Conservation (phyloP, 106 monocot species). For the Amphibolis antarctica region DNA sequence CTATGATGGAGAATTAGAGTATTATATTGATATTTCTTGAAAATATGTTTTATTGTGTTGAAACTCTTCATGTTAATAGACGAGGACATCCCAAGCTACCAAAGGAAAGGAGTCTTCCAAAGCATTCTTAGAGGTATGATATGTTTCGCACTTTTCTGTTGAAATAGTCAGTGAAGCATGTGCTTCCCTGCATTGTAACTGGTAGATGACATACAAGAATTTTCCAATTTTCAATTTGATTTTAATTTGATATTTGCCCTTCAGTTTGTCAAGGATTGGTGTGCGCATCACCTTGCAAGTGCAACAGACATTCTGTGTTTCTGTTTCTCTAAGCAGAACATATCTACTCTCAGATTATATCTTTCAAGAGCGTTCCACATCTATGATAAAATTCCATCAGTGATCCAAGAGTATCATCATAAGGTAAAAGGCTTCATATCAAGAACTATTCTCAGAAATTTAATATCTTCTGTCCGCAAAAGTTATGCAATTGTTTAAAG, state of each 20-base stretch:
- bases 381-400: not conserved
- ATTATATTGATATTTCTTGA: not conserved
- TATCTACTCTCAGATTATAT: slow-evolving; percentile 1
- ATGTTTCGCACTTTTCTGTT: not conserved
- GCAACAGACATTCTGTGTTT: not conserved
- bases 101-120: slow-evolving; percentile 9
- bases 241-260: not conserved
- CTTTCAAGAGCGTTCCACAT: not conserved
- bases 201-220: not conserved
- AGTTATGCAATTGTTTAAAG: no score
- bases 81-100: slow-evolving; percentile 30
- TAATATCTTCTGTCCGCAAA: not conserved
- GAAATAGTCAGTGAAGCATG: not conserved
- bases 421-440: slow-evolving; percentile 5
- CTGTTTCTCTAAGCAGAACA: not conserved
- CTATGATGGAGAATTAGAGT: not conserved
- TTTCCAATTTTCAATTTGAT: not conserved
- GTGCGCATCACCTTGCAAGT: slow-evolving; percentile 6
- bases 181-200: not conserved
- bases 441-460: not conserved
- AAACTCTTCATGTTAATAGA: slow-evolving; percentile 24
- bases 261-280: slow-evolving; percentile 7
- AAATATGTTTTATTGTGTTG: not conserved
- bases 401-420: slow-evolving; percentile 9
- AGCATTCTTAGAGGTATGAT: slow-evolving; percentile 31